Base-by-base conservation (phyloP, 305 asterid species). In the Fraxinus velutina region DNA sequence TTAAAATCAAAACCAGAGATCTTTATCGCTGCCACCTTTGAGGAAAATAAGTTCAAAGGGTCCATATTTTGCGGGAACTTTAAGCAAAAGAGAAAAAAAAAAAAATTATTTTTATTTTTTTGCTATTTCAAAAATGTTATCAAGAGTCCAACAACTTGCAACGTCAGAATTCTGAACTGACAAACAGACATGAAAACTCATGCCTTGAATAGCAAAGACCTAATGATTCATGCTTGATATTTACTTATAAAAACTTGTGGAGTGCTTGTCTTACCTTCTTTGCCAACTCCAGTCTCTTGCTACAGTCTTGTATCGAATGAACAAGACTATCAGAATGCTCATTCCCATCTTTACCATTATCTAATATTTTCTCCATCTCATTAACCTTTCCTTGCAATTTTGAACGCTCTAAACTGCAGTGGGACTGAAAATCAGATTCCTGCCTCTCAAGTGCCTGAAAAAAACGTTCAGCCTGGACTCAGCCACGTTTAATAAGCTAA, bases 381-480 rank as follows among this genome's bases (percentile, higher is more conserved):
- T 89, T 89, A 73, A 90, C 86, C 86, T 90, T 92, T 72, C 83
- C 85, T 80, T 84, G 89, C 90, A 92, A 88, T 72, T 82, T 87
- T 24, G 87, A 80, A 87, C 88, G 80, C 81, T 86, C 83, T 37
- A 85, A 79, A 81, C 83, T 75, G 82, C 81, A 81, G 30, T 57
- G 84, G 47, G 90, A 86, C 86, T 84, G 81, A 34, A 87, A 77
- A 66, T 92, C 90, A 37, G 86, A 55, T 84, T 88, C 94, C 83
- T 88, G 89, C 81, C 78, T 81, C 81, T 93, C 94, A 21, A 92
- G 87, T 79, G 80, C 96, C 97, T 94, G 83, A 42, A 75, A 71
- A 71, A 80, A 79, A 86, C 72, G 29, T 19, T 77, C 50, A 78
- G 76, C 75, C 76, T 42, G 62, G 80, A 60, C 33, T 78, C 74